Conservation (phyloP, 352 stramenopile species). For the Phytophthora cryptogea region DNA sequence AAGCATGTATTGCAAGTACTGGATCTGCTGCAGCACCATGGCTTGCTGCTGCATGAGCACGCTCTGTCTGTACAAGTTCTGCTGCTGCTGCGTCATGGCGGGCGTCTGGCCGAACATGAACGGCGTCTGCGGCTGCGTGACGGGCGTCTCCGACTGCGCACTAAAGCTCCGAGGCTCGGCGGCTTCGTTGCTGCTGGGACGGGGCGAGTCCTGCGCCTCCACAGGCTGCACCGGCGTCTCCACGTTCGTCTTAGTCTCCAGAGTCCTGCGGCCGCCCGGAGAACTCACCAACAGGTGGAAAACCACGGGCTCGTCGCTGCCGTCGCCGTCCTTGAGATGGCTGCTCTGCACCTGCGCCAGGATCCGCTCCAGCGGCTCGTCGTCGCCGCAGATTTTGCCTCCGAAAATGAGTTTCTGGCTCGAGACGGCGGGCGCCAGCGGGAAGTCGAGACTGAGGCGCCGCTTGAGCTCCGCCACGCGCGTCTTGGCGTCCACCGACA, state of each 20-base stretch:
- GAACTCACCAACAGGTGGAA: constrained; percentile 78
- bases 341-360: constrained; percentile 48
- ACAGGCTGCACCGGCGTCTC: constrained; percentile 9
- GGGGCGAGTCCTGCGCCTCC: constrained; percentile 34
- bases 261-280: constrained; percentile 14
- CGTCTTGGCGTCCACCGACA: constrained; percentile 40
- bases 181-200: constrained; percentile 12
- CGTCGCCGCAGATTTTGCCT: constrained; percentile 83
- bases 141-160: constrained; percentile 1
- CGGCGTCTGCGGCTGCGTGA: constrained; percentile 10
- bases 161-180: constrained; percentile 17
- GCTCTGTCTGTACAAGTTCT: constrained; percentile 62
- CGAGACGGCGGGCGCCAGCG: constrained; percentile 42
- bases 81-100: constrained; percentile 37
- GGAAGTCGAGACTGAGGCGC: constrained; percentile 53
- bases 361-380: constrained; percentile 49
- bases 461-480: constrained; percentile 68
- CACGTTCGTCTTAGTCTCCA: constrained; percentile 15
- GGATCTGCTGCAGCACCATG: constrained; percentile 79
- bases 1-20: constrained; percentile 77
- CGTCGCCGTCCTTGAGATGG: constrained; percentile 30
- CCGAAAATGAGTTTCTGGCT: constrained; percentile 88
- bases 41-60: constrained; percentile 82
- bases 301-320: constrained; percentile 49
- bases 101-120: constrained; percentile 23